Base-by-base conservation (phyloP, 179 eudicot species). In the Beta macrorhiza region DNA sequence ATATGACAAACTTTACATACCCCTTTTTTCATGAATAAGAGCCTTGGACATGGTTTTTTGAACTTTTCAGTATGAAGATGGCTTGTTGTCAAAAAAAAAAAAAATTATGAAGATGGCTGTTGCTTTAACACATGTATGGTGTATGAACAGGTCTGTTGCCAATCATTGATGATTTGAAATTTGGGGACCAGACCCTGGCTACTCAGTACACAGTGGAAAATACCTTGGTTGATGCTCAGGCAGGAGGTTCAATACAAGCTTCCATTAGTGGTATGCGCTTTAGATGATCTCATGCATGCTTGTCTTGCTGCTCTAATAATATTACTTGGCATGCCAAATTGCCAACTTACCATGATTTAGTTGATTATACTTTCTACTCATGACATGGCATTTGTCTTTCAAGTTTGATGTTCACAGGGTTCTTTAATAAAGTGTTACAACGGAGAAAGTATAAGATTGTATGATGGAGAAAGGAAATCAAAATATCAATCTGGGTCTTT, bases 81-180 rank as follows among this genome's bases (percentile, higher is more conserved):
- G 25, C 25, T 25, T 25, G 25, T 25, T 25, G 25, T 7, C 51
- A 7, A 0, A 68, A 20, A 20, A 25, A 25, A 25, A 25, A 25
- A 25, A 25, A 25, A 25, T 0, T 25, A 25, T 25, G 25, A 25
- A 25, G 25, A 20, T 63, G 78, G 52, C 67, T 51, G 19, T 19
- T 61, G 19, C 55, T 64, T 22, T 78, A 45, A 82, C 55, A 25
- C 65, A 65, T 77, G 5, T 72, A 37, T 82, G 75, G 14, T 81
- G 65, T 77, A 62, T 22, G 56, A 56, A 81, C 85, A 97, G 99
- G 99, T 75, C 85, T 93, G 72, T 81, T 94, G 85, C 99, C 99
- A 65, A 87, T 97, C 75, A 89, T 97, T 84, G 91, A 86, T 72
- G 89, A 85, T 20, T 70, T 97, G 85, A 89, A 83, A 75, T 84